Evolutionary conservation across 306 rosid species (phyloP), one percentile per base, ranked within the genome.

Genomic region (Fragaria iinumae): DNA sequence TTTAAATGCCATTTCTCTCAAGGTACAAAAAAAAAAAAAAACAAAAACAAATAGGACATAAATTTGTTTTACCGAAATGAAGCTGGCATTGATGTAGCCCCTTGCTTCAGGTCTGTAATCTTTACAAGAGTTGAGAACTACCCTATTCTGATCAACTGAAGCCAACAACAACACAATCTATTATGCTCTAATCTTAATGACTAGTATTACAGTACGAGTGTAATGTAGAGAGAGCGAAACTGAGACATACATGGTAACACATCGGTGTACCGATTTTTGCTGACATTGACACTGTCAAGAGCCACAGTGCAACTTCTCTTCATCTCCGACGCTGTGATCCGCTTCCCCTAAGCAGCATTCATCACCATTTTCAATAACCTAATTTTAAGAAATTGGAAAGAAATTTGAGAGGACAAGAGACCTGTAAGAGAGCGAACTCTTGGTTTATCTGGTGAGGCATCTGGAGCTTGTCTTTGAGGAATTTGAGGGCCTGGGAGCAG

Each of bases 31-130:
- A 44, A 25, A 47, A 38, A 65, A 4, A 14, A 1, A 50, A n/a
- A 44, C 36, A 14, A 1, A 50, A n/a, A 44, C 36, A 43, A 25
- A 72, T 17, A 59, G 66, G 21, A 74, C 50, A 75, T 65, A 23
- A 78, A 25, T 13, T 0, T 79, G 41, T 47, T 45, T 14, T 86
- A 92, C 97, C 86, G 83, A 72, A 66, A 95, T 72, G n/a, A 87
- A 50, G 93, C 97, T 95, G 48, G 97, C 99, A 84, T 95, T 95
- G 81, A 95, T 87, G 84, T 92, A 92, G 63, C 99, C 97, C 82
- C 59, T 81, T 21, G 97, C 97, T 14, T 86, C 77, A 76, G 92
- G 89, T 79, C 97, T 92, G 77, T 95, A 92, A 86, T 95, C 97
- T 59, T 84, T 74, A 72, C 93, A 86, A 0, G 90, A 89, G 50